phyloP scores from a whole-genome alignment of 768 basidiomycete species.

The Agaricus sinodeliciosus region DNA sequence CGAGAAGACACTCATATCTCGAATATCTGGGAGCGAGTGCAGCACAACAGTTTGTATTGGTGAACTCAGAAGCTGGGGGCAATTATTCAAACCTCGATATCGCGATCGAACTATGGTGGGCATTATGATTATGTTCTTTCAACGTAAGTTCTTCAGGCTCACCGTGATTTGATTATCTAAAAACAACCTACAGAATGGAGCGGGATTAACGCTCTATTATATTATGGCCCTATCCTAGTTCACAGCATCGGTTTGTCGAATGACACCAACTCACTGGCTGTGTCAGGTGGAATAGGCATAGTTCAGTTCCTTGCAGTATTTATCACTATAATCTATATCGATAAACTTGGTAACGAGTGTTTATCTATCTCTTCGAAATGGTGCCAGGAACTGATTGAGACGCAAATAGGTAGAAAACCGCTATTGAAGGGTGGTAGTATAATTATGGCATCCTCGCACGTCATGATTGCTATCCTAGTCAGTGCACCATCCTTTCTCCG shows the following conservation, averaged over 20 bases:
- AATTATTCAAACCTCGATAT: constrained; percentile 48
- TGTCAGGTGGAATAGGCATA: constrained; percentile 73
- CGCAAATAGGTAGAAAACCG: constrained; percentile 49
- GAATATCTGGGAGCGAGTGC: constrained; percentile 13
- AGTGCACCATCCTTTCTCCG: constrained; percentile 6
- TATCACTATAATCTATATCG: constrained; percentile 68
- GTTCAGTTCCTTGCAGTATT: constrained; percentile 72
- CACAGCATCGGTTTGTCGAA: constrained; percentile 56
- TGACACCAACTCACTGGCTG: constrained; percentile 53
- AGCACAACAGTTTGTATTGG: constrained; percentile 20
- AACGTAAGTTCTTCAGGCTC: constrained; percentile 43
- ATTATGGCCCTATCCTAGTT: constrained; percentile 75
- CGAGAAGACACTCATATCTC: constrained; percentile 48
- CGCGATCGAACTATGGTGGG: constrained; percentile 62
- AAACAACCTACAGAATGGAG: constrained; percentile 61
- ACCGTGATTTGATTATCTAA: neutral
- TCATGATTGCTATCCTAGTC: constrained; percentile 60
- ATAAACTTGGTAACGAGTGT: constrained; percentile 43
- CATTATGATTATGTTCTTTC: constrained; percentile 74
- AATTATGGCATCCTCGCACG: constrained; percentile 59
- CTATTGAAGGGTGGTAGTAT: constrained; percentile 59
- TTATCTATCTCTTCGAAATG: neutral
- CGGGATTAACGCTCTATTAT: constrained; percentile 79
- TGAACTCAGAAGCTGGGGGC: constrained; percentile 44
- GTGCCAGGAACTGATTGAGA: too few relatives aligned